These are phyloP conservation scores for Talaromyces albobiverticillius DNA, from an alignment of 2,329 filamentous ascomycete species.

Conservation along the genomic window DNA sequence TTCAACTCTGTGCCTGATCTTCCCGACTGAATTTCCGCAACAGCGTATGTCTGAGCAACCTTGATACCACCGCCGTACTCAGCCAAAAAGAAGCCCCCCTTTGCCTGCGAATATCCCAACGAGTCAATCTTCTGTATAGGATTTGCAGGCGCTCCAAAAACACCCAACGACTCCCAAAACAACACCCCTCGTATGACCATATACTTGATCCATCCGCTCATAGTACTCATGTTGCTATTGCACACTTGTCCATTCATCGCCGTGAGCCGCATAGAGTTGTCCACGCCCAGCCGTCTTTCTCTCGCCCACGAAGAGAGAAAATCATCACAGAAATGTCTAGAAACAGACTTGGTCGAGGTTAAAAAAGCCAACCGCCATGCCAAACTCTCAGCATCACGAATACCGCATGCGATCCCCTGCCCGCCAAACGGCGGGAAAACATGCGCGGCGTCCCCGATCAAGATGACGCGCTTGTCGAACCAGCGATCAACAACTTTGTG, in stretches of 20 bases:
- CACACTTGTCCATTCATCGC: slow-evolving; percentile 4
- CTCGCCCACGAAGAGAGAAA: neutral
- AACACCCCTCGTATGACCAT: neutral
- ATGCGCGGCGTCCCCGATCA: slow-evolving; percentile 27
- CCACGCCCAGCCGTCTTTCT: slow-evolving; percentile 3
- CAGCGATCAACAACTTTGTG: slow-evolving; percentile 25
- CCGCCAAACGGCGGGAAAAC: slow-evolving; percentile 28
- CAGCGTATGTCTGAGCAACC: neutral
- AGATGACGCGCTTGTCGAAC: slow-evolving; percentile 19
- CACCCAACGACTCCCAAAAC: neutral
- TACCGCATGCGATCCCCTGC: slow-evolving; percentile 12
- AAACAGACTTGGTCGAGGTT: neutral
- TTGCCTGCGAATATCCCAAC: neutral
- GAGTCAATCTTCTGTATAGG: neutral
- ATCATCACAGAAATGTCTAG: neutral
- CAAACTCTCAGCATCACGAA: slow-evolving; percentile 7
- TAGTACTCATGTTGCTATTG: neutral
- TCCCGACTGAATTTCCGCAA: neutral
- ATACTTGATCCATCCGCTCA: neutral
- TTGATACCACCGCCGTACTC: slow-evolving; percentile 5
- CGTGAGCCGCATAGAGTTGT: neutral
- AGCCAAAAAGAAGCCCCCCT: neutral
- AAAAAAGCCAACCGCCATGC: slow-evolving; percentile 4
- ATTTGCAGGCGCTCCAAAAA: neutral
- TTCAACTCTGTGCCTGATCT: neutral